These are phyloP conservation scores for Russula sp. DNA, from an alignment of 768 basidiomycete genomes.

Conservation along the genomic window DNA sequence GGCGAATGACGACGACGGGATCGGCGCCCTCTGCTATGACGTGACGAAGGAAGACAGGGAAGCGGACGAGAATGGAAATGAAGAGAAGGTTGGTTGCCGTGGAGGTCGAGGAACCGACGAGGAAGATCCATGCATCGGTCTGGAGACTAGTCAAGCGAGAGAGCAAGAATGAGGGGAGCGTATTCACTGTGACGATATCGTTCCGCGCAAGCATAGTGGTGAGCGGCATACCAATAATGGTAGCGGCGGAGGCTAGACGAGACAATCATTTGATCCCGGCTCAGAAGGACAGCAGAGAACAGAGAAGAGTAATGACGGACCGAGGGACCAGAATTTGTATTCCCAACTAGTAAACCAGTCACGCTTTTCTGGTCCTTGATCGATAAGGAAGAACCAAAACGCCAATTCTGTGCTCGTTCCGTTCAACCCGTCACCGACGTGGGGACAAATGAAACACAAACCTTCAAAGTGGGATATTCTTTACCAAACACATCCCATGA, in stretches of 20 bases:
- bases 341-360: slow-evolving; percentile 82
- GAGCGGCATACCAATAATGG: slow-evolving; percentile 69
- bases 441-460: slow-evolving; percentile 30
- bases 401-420: slow-evolving; percentile 53
- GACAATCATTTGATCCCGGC: not conserved
- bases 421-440: not conserved
- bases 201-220: slow-evolving; percentile 59
- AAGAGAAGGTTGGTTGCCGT: slow-evolving; percentile 67
- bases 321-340: slow-evolving; percentile 67
- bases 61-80: slow-evolving; percentile 65
- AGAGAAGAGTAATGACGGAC: slow-evolving; percentile 40
- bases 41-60: slow-evolving; percentile 65
- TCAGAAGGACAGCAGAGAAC: not conserved
- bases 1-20: slow-evolving; percentile 68
- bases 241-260: slow-evolving; percentile 54
- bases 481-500: slow-evolving; percentile 2
- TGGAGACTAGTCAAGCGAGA: slow-evolving; percentile 33
- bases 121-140: slow-evolving; percentile 73
- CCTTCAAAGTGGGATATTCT: slow-evolving; percentile 85
- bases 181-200: slow-evolving; percentile 55
- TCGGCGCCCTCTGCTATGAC: slow-evolving; percentile 74
- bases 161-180: not conserved
- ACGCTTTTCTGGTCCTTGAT: slow-evolving; percentile 67
- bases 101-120: slow-evolving; percentile 65
- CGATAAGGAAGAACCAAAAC: slow-evolving; percentile 80